Base-by-base conservation (phyloP, 2,329 filamentous ascomycete species). In the Graphilbum sp. region DNA sequence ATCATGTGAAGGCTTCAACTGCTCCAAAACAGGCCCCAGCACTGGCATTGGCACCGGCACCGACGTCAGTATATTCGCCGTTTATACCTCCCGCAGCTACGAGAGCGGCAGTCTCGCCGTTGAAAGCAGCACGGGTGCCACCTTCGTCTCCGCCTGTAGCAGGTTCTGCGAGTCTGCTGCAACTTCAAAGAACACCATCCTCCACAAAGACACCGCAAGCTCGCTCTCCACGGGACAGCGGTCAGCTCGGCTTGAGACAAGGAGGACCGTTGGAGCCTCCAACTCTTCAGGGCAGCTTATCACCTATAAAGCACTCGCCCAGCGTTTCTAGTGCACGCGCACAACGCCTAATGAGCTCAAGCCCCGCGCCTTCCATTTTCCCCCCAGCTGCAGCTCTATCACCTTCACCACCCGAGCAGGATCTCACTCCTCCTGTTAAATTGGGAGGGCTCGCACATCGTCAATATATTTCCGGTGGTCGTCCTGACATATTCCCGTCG, bases 361-460 rank as follows among this genome's bases (percentile, higher is more conserved):
- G 50, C 37, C 53, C 51, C 5, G 46, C 55, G 16, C 52, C 59
- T 13, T 58, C 67, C 0, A 62, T 76, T 19, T 55, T 79, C 3
- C 75, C 74, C 5, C 74, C 74, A 0, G 54, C 66, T 2, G 63
- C 70, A 31, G 60, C 68, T 2, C 51, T 80, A 35, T 67, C 71
- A 10, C 75, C 75, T 0, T 71, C 66, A 32, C 65, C 68, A 2
- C 64, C 63, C 13, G 61, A 67, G 40, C 66, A 69, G 45, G 72
- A 74, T 41, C 51, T 75, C 36, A 72, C 69, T 15, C 73, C 75
- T 19, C 75, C 73, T 2, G 61, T 72, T 46, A 75, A 80, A 57
- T 59, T 62, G 31, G 46, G 54, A 4, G 63, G 36, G 51, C 52
- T 34, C 39, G 46, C 40, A 35, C 55, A 49, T 38, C 47, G 46